Evolutionary conservation across 2,329 filamentous ascomycete genomes (phyloP).

Genomic region (Talaromyces sp.): DNA sequence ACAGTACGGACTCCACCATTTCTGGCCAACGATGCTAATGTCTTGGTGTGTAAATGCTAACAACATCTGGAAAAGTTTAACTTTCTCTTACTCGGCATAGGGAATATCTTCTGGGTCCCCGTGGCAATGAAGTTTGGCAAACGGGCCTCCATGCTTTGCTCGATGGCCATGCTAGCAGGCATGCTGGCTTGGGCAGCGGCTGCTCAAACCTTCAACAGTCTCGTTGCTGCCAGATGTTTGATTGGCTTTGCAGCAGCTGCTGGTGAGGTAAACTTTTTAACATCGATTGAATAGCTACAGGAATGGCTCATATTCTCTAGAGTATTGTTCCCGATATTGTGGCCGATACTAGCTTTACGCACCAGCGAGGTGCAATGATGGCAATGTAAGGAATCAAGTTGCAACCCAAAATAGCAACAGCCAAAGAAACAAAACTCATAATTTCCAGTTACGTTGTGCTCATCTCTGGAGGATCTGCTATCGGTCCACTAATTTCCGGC

Average conservation of each 20-base stretch:
- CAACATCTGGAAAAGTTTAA: not conserved
- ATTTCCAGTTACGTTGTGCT: not conserved
- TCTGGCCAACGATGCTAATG: not conserved
- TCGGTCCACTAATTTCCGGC: not conserved
- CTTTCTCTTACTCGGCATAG: not conserved
- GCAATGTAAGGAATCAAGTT: constrained; percentile 1
- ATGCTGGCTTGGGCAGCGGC: constrained; percentile 1
- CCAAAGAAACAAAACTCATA: not conserved
- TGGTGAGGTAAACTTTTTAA: not conserved
- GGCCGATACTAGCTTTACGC: constrained; percentile 2
- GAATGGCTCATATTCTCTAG: not conserved
- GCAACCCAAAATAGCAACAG: not conserved
- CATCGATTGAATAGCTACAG: too few species aligned
- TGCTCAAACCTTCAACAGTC: constrained; percentile 2
- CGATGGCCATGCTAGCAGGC: not conserved
- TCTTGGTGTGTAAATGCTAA: not conserved
- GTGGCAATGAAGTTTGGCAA: not conserved
- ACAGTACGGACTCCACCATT: not conserved
- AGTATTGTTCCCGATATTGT: constrained; percentile 12
- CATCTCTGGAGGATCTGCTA: not conserved
- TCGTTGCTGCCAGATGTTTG: constrained; percentile 3
- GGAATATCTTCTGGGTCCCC: not conserved
- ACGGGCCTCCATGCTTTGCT: not conserved
- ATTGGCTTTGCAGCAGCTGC: constrained; percentile 7
- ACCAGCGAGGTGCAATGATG: constrained; percentile 12